Evolutionary conservation across 179 eudicot genomes (phyloP).

Genomic region (Monotropa hypopitys): DNA sequence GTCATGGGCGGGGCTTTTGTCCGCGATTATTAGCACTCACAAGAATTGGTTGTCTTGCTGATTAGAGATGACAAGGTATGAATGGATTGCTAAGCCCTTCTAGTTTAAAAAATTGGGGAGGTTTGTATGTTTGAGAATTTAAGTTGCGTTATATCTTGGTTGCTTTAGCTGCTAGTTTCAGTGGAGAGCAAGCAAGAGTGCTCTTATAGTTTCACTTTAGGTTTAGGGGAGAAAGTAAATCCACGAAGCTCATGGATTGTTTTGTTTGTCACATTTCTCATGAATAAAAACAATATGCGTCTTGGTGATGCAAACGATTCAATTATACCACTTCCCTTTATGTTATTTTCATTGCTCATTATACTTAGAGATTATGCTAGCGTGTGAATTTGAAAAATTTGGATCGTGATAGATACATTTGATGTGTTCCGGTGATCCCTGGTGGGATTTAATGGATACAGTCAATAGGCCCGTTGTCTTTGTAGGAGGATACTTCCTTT

Average conservation of each 20-base stretch:
- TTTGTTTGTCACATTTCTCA: not conserved
- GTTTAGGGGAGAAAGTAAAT: not conserved
- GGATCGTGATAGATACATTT: not conserved
- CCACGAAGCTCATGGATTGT: not conserved
- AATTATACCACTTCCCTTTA: not conserved
- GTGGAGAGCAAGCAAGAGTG: not conserved
- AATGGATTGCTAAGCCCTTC: not conserved
- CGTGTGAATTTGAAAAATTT: not conserved
- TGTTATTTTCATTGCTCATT: not conserved
- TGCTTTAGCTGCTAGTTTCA: not conserved
- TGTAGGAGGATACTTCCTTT: no score
- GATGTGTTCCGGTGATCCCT: no score
- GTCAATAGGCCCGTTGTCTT: no score
- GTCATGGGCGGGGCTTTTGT: slow-evolving; percentile 71
- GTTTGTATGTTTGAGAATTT: not conserved
- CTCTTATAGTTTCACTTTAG: not conserved
- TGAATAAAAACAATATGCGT: not conserved
- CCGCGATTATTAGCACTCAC: slow-evolving; percentile 79
- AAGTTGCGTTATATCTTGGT: not conserved
- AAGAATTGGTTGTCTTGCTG: slow-evolving; percentile 82
- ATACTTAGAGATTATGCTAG: not conserved
- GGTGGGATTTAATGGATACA: not conserved
- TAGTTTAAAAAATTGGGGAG: not conserved
- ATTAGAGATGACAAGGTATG: slow-evolving; percentile 14
- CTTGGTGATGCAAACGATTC: not conserved